phyloP scores from a whole-genome alignment of 2,329 filamentous ascomycete species.

The Penicillium brevicompactum region DNA sequence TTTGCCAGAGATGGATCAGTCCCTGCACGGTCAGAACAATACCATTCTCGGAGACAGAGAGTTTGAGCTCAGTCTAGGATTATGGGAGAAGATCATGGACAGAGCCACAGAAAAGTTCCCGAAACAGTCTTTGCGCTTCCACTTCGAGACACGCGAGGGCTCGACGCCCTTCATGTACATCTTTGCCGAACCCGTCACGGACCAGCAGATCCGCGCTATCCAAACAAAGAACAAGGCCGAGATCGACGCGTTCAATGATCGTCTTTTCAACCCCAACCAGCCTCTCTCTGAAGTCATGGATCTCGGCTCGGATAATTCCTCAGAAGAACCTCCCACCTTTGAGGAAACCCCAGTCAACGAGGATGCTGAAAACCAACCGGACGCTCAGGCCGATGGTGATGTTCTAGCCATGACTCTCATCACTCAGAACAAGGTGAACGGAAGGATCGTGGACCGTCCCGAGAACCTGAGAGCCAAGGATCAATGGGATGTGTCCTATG shows the following conservation, averaged over 20 bases:
- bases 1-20: constrained; percentile 82
- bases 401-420: constrained; percentile 72
- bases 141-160: constrained; percentile 74
- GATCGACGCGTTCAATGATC: constrained; percentile 68
- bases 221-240: constrained; percentile 68
- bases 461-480: constrained; percentile 47
- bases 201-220: constrained; percentile 71
- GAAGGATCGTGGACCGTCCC: constrained; percentile 64
- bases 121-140: constrained; percentile 70
- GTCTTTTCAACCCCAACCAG: constrained; percentile 39
- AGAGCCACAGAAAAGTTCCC: constrained; percentile 76
- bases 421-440: constrained; percentile 73
- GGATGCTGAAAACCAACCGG: constrained; percentile 1
- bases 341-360: constrained; percentile 2
- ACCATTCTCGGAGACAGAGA: constrained; percentile 74
- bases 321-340: background rate
- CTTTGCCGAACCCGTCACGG: constrained; percentile 80
- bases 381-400: constrained; percentile 11
- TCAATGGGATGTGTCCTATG: constrained; percentile 77
- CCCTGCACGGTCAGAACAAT: constrained; percentile 77
- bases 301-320: background rate
- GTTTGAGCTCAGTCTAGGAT: constrained; percentile 75
- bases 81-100: constrained; percentile 80
- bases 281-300: constrained; percentile 18
- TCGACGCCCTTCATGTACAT: constrained; percentile 75